Base-by-base conservation (phyloP, 805 yeast species). In the Candida peoriensis region DNA sequence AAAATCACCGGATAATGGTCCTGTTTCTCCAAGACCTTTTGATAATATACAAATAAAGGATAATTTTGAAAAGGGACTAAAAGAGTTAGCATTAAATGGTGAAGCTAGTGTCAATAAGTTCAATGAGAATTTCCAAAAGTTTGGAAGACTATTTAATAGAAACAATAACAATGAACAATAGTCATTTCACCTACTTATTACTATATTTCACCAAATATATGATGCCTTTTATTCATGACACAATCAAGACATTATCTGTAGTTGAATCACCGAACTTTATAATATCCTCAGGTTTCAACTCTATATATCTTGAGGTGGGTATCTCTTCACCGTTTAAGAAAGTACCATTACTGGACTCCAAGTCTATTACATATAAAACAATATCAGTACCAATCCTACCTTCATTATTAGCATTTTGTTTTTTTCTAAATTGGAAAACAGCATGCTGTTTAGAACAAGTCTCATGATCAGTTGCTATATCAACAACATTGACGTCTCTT, bases 101-200 rank as follows among this genome's bases (percentile, higher is more conserved):
- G 87, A 80, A 39, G 76, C 68, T 28, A 76, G 76, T 37, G 78
- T 78, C 18, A 79, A 64, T 53, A 78, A 73, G 46, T 52, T 81
- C 36, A 79, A 79, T 51, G 87, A 81, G 50, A 80, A 78, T 43
- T 68, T 79, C 41, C 44, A 47, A 21, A 44, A 39, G 27, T 68
- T 81, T 40, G 84, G 86, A 8, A 74, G 81, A 38, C 60, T 74
- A 33, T 74, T 74, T 52, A 64, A 70, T 38, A 61, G 68, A 38
- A 60, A 57, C 30, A 42, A 43, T n/a, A 42, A 40, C 20, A 27
- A 33, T 20, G 20, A 19, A 10, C 28, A 25, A 25, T n/a, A n/a
- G n/a, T n/a, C n/a, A n/a, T n/a, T n/a, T n/a, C n/a, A n/a, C n/a
- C n/a, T n/a, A n/a, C n/a, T n/a, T n/a, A n/a, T n/a, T n/a, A n/a